phyloP scores from a whole-genome alignment of 176 grass and related monocot genomes.

The maize (Zea mays) region Zm-B73-REFERENCE-NAM-5.0 NC_050103.1:171678501-171679000 shows the following conservation, averaged over 20 bases:
- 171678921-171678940: constrained; percentile 60
- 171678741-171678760: constrained; percentile 58
- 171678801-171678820: constrained; percentile 34
- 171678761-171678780: constrained; percentile 54
- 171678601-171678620: background rate
- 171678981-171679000: constrained; percentile 61
- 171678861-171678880: constrained; percentile 50
- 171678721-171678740: constrained; percentile 69
- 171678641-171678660: background rate
- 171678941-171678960: constrained; percentile 43
- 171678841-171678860: constrained; percentile 50
- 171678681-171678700: constrained; percentile 48
- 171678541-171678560: background rate
- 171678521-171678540: constrained; percentile 17
- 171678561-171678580: background rate
- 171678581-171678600: background rate
- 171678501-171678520: background rate
- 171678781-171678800: constrained; percentile 62
- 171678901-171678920: constrained; percentile 60
- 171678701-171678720: background rate
- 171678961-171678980: constrained; percentile 38
- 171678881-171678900: constrained; percentile 52
- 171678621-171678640: background rate
- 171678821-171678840: constrained; percentile 65
- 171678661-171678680: background rate